phyloP scores from a whole-genome alignment of 495 filamentous ascomycete genomes.

The Talaromyces liani region DNA sequence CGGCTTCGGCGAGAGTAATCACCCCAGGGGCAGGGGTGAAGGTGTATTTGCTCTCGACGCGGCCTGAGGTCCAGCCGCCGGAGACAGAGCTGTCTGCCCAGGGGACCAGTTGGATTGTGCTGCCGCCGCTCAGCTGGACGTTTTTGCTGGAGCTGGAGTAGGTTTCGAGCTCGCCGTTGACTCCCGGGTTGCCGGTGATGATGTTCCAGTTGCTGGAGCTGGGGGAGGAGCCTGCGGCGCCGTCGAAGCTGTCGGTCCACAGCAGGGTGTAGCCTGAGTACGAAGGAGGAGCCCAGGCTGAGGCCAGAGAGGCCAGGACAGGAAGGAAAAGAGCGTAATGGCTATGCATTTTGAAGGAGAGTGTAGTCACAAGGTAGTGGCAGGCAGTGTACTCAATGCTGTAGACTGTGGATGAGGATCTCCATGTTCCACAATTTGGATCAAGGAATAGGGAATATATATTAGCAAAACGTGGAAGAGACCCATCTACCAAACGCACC shows the following conservation, averaged over 20 bases:
- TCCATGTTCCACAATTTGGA: not conserved
- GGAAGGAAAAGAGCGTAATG: not conserved
- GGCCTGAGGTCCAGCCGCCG: conserved; percentile 10
- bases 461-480: not conserved
- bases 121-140: conserved; percentile 9
- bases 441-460: not conserved
- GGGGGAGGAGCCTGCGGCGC: not conserved
- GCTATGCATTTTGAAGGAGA: not conserved
- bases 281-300: conserved; percentile 8
- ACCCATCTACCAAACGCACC: not conserved
- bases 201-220: conserved; percentile 8
- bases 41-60: conserved; percentile 7
- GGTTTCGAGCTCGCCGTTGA: conserved; percentile 8
- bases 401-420: not conserved
- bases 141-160: conserved; percentile 6
- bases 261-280: conserved; percentile 6
- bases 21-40: conserved; percentile 2
- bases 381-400: not conserved
- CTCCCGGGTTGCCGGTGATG: conserved; percentile 3
- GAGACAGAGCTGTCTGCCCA: conserved; percentile 9
- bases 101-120: conserved; percentile 6
- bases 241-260: conserved; percentile 5
- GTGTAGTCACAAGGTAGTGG: not conserved
- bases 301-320: conserved; percentile 5
- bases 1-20: conserved; percentile 6